phyloP scores from a whole-genome alignment of 768 basidiomycete genomes.

The Gloeophyllum trabeum region DNA sequence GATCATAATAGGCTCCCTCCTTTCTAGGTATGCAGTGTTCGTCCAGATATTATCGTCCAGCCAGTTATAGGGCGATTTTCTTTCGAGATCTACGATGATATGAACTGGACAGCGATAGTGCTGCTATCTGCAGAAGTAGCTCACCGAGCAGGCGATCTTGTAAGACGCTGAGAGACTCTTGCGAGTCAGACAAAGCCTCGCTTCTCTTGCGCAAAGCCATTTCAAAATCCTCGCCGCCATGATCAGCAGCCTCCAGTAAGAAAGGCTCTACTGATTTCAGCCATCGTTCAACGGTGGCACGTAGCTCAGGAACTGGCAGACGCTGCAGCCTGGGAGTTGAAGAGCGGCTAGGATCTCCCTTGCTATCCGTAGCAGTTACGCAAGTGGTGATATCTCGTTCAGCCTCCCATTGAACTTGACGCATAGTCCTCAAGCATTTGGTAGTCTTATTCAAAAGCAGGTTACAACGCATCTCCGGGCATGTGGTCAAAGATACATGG shows the following conservation, averaged over 20 bases:
- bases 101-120: background rate
- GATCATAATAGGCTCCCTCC: constrained; percentile 73
- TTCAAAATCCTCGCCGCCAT: constrained; percentile 38
- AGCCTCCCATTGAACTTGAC: no score
- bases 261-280: constrained; percentile 70
- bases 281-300: constrained; percentile 67
- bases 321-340: constrained; percentile 45
- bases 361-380: no score
- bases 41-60: constrained; percentile 90
- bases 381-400: no score
- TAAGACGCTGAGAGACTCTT: constrained; percentile 52
- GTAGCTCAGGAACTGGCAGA: constrained; percentile 75
- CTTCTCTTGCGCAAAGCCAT: constrained; percentile 36
- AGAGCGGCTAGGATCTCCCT: no score
- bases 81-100: constrained; percentile 57
- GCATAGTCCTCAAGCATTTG: no score
- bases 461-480: no score
- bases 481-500: no score
- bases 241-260: constrained; percentile 60
- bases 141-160: constrained; percentile 69
- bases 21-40: constrained; percentile 79
- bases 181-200: constrained; percentile 26
- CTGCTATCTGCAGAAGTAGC: background rate
- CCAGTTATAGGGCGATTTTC: constrained; percentile 82
- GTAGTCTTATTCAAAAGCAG: no score